Conservation (phyloP, 2,329 filamentous ascomycete species). For the Fusarium tjaetaba region DNA sequence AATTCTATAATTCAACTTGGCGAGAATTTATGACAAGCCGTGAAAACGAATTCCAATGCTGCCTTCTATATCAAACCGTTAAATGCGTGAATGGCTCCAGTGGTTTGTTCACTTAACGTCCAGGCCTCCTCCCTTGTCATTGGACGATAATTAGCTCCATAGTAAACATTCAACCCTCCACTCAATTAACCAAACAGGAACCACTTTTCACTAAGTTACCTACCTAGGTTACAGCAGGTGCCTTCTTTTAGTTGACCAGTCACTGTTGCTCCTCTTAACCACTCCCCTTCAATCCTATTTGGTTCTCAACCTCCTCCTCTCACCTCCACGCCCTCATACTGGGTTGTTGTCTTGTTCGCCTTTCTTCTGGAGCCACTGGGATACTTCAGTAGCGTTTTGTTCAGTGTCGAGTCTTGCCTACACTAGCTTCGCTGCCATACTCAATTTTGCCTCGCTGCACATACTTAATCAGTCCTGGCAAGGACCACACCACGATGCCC, state of each 20-base stretch:
- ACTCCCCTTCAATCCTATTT: conserved; percentile 12
- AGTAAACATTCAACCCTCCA: not conserved
- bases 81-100: not conserved
- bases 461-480: conserved; percentile 23
- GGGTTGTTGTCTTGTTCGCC: not conserved
- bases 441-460: conserved; percentile 23
- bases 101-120: not conserved
- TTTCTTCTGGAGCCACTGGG: not conserved
- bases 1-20: not conserved
- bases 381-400: not conserved
- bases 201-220: conserved; percentile 16
- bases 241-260: conserved; percentile 24
- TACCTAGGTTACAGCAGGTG: conserved; percentile 16
- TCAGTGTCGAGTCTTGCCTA: not conserved
- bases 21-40: not conserved
- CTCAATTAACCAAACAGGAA: conserved; percentile 16
- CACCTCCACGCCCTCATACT: conserved; percentile 3
- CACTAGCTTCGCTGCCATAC: not conserved
- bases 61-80: not conserved
- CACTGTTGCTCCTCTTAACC: conserved; percentile 17
- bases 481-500: conserved; percentile 46
- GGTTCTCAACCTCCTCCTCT: conserved; percentile 14
- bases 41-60: not conserved
- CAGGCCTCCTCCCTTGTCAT: not conserved
- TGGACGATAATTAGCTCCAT: not conserved